phyloP scores from a whole-genome alignment of 306 rosid genomes.

The Prunus mongolica region DNA sequence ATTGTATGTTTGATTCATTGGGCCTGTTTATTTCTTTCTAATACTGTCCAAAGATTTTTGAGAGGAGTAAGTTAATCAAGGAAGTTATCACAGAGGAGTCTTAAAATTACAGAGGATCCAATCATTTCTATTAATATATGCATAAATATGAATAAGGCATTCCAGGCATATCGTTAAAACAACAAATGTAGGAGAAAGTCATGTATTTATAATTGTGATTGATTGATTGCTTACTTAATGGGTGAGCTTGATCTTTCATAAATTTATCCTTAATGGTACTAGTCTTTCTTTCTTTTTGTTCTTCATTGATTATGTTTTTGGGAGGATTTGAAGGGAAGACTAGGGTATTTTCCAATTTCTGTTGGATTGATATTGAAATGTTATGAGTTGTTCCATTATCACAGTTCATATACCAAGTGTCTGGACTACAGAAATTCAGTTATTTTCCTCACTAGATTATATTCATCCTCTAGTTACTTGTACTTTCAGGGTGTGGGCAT shows the following conservation, averaged over 20 bases:
- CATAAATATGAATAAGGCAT: background rate
- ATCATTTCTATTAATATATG: background rate
- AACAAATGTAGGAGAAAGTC: background rate
- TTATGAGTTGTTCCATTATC: background rate
- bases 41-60: background rate
- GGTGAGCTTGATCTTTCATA: background rate
- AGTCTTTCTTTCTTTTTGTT: background rate
- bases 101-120: background rate
- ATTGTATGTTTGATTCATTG: background rate
- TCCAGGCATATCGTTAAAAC: background rate
- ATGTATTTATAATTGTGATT: background rate
- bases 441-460: background rate
- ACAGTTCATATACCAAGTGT: background rate
- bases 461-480: conserved; percentile 17
- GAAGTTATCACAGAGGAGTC: background rate
- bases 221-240: background rate
- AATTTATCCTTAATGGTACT: background rate
- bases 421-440: background rate
- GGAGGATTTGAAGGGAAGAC: no score
- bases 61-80: background rate
- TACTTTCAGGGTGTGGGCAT: conserved; percentile 75
- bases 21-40: background rate
- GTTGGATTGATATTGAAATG: background rate
- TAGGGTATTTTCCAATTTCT: background rate
- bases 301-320: no score